A percentile compares a stretch with the other conserved stretches of the same genome.
These are phyloP conservation scores for Leucogyrophana mollusca DNA, from an alignment of 768 basidiomycete species.

Conservation along the genomic window DNA sequence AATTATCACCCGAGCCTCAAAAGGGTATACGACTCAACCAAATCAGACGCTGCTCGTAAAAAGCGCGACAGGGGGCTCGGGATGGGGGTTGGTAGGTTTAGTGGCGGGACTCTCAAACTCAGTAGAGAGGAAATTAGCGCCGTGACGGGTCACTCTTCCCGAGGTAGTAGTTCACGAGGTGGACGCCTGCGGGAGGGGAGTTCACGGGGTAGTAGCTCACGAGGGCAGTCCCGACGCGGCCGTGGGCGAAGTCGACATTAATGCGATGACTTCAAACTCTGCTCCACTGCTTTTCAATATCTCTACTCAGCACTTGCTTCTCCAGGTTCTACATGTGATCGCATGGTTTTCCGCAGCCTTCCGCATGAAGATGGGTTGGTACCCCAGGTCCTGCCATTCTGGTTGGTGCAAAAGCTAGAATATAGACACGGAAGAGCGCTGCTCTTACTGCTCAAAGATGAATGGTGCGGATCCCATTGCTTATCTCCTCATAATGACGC, in stretches of 20 bases:
- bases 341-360: no score
- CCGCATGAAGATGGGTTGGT: no score
- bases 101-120: slow-evolving; percentile 65
- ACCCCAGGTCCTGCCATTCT: no score
- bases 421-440: no score
- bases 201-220: slow-evolving; percentile 10
- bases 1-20: slow-evolving; percentile 84
- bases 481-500: slow-evolving; percentile 20
- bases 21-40: slow-evolving; percentile 52
- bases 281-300: no score
- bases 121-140: slow-evolving; percentile 56
- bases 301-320: no score
- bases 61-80: slow-evolving; percentile 65
- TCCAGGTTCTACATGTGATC: no score
- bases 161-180: neutral
- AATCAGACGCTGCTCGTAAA: slow-evolving; percentile 24
- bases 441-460: slow-evolving; percentile 14
- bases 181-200: no score
- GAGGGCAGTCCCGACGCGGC: neutral
- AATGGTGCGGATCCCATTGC: slow-evolving; percentile 17
- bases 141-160: slow-evolving; percentile 23
- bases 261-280: no score
- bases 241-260: slow-evolving; percentile 8
- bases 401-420: no score
- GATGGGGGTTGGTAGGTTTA: slow-evolving; percentile 81